Evolutionary conservation across 441 rosid genomes (phyloP), one percentile per base, ranked within the genome.

Genomic region (Cnidoscolus chayamansa): DNA sequence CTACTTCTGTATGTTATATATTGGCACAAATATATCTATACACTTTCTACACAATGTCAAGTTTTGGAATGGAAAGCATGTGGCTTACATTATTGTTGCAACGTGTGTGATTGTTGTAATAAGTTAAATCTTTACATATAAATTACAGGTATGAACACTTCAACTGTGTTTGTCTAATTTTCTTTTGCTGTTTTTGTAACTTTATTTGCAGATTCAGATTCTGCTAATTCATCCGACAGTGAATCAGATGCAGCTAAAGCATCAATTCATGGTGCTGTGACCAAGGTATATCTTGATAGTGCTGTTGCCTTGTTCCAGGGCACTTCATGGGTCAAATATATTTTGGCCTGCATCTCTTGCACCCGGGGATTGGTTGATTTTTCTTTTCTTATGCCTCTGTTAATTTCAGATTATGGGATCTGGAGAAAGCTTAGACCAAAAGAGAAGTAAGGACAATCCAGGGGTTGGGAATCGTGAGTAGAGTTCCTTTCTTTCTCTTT

Each of bases 151-250:
- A 20, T 47, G 65, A 57, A 51, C 61, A 16, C 45, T 7, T 40
- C n/a, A n/a, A 17, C 30, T 76, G 50, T 68, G 37, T 45, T 43
- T 53, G 8, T 61, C 48, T 79, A 49, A 59, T 76, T 74, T 60
- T 37, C 37, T 31, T 76, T 35, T 65, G 59, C 60, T 47, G 32
- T 15, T n/a, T 70, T 25, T 75, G 58, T 73, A 71, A 53, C 70
- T 73, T 62, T 70, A 48, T 80, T 62, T 71, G 61, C 87, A 88
- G 95, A 85, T 84, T 86, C 92, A 74, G 97, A 83, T 81, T 87
- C 92, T 32, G 85, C 79, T 58, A 85, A 82, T 71, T 84, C 87
- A 68, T 86, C 94, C 77, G 87, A 82, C 55, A 75, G 84, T 81
- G 91, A 88, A 78, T 74, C 81, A 20, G 84, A 85, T 80, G 84